Conservation (phyloP, 371 early-diverging fungal species). For the Mucor sp. region DNA sequence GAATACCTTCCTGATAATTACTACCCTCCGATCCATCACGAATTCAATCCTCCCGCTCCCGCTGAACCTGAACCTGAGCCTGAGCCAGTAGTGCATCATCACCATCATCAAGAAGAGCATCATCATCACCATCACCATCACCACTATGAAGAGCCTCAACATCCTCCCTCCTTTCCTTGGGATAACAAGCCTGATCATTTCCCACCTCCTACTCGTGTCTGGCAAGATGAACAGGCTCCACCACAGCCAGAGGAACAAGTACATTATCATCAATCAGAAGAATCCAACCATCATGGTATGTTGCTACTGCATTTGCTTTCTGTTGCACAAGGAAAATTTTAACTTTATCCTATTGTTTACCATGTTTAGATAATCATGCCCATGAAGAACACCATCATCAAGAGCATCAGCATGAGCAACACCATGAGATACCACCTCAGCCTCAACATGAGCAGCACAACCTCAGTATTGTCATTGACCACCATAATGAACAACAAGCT, state of each 20-base stretch:
- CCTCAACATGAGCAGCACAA: neutral
- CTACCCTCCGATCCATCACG: conserved; percentile 1
- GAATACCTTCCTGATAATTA: conserved; percentile 9
- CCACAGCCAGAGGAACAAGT: neutral
- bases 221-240: conserved; percentile 22
- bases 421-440: conserved; percentile 1
- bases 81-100: neutral
- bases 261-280: conserved; percentile 1
- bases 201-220: conserved; percentile 29
- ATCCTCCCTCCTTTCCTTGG: conserved; percentile 30
- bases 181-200: conserved; percentile 17
- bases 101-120: neutral
- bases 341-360: conserved; percentile 2
- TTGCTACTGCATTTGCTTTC: neutral
- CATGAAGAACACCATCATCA: conserved; percentile 15
- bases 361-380: conserved; percentile 3
- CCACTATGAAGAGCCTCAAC: neutral
- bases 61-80: neutral
- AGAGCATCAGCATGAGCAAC: conserved; percentile 12
- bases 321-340: neutral
- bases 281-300: neutral
- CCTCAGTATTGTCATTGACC: neutral
- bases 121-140: neutral
- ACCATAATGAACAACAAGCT: neutral
- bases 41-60: neutral